phyloP scores from a whole-genome alignment of 1,284 basidiomycete genomes.

The Pseudozyma sp. region DNA sequence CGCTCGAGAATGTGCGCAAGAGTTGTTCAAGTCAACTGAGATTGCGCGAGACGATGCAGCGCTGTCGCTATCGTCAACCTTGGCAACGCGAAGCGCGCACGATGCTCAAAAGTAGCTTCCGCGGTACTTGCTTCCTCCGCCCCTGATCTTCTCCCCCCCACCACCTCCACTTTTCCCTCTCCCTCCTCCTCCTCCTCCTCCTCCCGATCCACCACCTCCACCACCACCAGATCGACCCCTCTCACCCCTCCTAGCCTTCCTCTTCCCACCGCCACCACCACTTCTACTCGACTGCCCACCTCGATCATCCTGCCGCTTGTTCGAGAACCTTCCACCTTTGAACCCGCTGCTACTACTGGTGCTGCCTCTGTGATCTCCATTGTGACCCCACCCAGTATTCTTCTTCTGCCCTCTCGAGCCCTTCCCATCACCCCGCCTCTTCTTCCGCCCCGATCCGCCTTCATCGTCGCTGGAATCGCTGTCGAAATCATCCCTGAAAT shows the following conservation, averaged over 20 bases:
- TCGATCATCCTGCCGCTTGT: conserved; percentile 3
- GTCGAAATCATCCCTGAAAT: conserved; percentile 11
- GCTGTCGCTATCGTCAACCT: no score
- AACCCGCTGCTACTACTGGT: neutral
- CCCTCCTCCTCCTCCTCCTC: neutral
- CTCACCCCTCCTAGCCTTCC: neutral
- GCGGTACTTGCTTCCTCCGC: conserved; percentile 47
- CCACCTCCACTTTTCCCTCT: conserved; percentile 6
- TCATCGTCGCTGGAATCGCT: conserved; percentile 10
- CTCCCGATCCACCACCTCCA: neutral
- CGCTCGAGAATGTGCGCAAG: no score
- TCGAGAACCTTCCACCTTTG: conserved; percentile 19
- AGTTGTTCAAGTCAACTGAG: no score
- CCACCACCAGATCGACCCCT: neutral
- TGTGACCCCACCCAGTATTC: conserved; percentile 29
- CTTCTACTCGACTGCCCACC: neutral
- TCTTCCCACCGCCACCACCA: conserved; percentile 8
- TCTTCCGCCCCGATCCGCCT: conserved; percentile 1
- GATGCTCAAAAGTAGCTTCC: conserved; percentile 35
- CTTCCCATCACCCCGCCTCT: conserved; percentile 27
- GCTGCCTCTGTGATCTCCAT: conserved; percentile 11
- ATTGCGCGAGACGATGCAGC: no score
- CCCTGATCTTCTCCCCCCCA: conserved; percentile 27
- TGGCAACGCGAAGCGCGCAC: neutral
- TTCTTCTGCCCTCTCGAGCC: conserved; percentile 4